Conservation (phyloP, 768 basidiomycete genomes). For the Dentipellis sp. region DNA sequence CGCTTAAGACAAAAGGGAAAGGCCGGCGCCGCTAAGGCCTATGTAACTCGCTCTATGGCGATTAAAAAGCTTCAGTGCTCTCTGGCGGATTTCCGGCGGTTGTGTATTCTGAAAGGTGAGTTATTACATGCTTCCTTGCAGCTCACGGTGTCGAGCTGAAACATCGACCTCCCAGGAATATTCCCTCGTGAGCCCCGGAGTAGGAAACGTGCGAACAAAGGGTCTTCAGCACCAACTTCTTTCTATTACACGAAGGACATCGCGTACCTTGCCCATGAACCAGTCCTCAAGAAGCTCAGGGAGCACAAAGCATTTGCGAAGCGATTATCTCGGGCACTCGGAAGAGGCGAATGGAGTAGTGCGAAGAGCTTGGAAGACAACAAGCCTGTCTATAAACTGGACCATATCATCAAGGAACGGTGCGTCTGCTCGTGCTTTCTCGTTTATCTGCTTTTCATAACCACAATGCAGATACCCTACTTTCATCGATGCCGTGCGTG, state of each 20-base stretch:
- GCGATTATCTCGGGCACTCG: conserved; percentile 87
- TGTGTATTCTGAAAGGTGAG: conserved; percentile 95
- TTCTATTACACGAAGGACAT: conserved; percentile 99
- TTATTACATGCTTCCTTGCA: not conserved
- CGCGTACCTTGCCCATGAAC: conserved; percentile 94
- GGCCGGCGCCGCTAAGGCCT: conserved; percentile 86
- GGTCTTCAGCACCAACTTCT: conserved; percentile 91
- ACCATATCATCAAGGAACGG: conserved; percentile 98
- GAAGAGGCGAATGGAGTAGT: conserved; percentile 88
- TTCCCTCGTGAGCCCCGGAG: conserved; percentile 93
- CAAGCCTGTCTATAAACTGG: conserved; percentile 83
- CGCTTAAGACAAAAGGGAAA: conserved; percentile 79
- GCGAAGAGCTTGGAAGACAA: conserved; percentile 92
- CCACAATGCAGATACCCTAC: conserved; percentile 73
- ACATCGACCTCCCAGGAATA: conserved; percentile 50
- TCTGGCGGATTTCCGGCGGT: conserved; percentile 88
- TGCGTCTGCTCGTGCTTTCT: conserved; percentile 25
- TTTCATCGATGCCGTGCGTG: conserved; percentile 89
- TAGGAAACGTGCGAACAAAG: conserved; percentile 93
- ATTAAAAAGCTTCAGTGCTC: conserved; percentile 96
- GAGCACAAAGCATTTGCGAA: conserved; percentile 99
- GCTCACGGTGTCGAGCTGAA: conserved; percentile 6
- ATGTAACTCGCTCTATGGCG: conserved; percentile 82
- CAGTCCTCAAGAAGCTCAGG: conserved; percentile 83
- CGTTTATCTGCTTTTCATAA: conserved; percentile 1